These are phyloP conservation scores for Zymoseptoria brevis DNA, from an alignment of 2,329 filamentous ascomycete species.

Conservation along the genomic window DNA sequence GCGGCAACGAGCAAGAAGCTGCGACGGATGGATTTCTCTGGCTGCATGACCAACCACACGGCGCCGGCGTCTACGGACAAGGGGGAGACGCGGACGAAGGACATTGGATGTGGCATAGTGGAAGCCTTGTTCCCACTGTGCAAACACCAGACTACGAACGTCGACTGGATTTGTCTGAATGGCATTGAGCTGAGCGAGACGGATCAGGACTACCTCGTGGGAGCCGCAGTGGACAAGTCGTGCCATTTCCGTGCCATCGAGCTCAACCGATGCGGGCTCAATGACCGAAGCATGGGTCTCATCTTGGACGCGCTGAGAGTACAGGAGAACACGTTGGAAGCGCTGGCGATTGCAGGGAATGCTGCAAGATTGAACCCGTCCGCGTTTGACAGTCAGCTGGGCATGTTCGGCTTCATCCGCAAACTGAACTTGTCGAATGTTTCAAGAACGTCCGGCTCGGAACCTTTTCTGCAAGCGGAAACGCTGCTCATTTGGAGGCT, in stretches of 20 bases:
- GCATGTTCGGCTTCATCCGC: slow-evolving; percentile 57
- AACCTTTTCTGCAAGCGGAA: slow-evolving; percentile 58
- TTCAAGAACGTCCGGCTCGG: slow-evolving; percentile 53
- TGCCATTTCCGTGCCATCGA: slow-evolving; percentile 62
- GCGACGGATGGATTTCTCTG: slow-evolving; percentile 57
- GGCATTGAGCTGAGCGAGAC: slow-evolving; percentile 63
- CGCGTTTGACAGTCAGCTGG: slow-evolving; percentile 58
- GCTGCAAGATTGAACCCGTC: slow-evolving; percentile 56
- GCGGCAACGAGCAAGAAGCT: slow-evolving; percentile 58
- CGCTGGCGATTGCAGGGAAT: slow-evolving; percentile 59
- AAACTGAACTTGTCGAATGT: slow-evolving; percentile 60
- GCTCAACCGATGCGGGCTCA: slow-evolving; percentile 55
- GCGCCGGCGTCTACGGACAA: slow-evolving; percentile 35
- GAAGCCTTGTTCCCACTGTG: slow-evolving; percentile 62
- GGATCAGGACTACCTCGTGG: slow-evolving; percentile 59
- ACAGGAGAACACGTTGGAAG: slow-evolving; percentile 60
- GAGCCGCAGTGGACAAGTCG: slow-evolving; percentile 56
- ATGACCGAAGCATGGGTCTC: slow-evolving; percentile 51
- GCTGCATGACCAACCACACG: slow-evolving; percentile 49
- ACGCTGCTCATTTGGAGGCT: slow-evolving; percentile 60
- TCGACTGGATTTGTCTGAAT: slow-evolving; percentile 63
- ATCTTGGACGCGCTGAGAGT: slow-evolving; percentile 56
- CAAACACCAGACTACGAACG: slow-evolving; percentile 58
- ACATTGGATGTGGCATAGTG: slow-evolving; percentile 60
- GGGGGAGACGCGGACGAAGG: slow-evolving; percentile 39